Percentiles rank a stretch among this genome's conserved stretches.
phyloP scores from a whole-genome alignment of 2,329 filamentous ascomycete species.

The Neofusicoccum ribis region DNA sequence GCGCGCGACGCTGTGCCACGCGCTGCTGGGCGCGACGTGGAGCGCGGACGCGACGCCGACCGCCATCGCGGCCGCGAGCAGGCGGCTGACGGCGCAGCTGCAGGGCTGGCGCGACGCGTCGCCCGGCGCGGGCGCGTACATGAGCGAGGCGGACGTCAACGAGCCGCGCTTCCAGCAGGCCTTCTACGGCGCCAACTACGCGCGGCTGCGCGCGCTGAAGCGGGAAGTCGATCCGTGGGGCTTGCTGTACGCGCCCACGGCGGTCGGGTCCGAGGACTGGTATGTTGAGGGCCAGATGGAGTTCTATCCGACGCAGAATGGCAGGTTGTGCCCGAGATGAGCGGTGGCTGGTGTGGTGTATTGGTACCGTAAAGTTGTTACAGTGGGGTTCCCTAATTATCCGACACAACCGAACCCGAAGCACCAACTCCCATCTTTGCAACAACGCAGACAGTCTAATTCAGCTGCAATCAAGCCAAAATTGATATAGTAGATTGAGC shows the following conservation, averaged over 20 bases:
- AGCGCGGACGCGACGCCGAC: slow-evolving; percentile 28
- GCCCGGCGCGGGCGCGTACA: slow-evolving; percentile 27
- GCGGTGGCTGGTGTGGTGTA: too few relatives aligned
- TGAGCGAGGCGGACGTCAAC: slow-evolving; percentile 32
- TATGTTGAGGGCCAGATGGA: slow-evolving; percentile 23
- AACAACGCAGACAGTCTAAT: too few relatives aligned
- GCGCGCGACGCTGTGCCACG: slow-evolving; percentile 22
- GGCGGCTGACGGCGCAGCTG: not conserved
- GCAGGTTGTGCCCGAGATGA: slow-evolving; percentile 16
- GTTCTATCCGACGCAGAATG: slow-evolving; percentile 20
- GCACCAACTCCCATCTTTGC: too few relatives aligned
- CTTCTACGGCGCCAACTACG: slow-evolving; percentile 31
- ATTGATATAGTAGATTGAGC: too few relatives aligned
- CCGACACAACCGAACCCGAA: too few relatives aligned
- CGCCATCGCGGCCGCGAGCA: not conserved
- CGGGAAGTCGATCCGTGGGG: slow-evolving; percentile 25
- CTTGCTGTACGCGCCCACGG: slow-evolving; percentile 26
- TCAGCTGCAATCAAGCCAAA: too few relatives aligned
- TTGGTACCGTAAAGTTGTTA: too few relatives aligned
- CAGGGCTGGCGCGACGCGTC: not conserved
- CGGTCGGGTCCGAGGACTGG: slow-evolving; percentile 31
- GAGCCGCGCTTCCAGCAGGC: slow-evolving; percentile 27
- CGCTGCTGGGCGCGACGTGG: slow-evolving; percentile 29
- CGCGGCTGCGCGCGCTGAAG: slow-evolving; percentile 26
- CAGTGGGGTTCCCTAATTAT: too few relatives aligned